Base-by-base conservation (phyloP, 1,139 yeast species). In the Pichia sp. region DNA sequence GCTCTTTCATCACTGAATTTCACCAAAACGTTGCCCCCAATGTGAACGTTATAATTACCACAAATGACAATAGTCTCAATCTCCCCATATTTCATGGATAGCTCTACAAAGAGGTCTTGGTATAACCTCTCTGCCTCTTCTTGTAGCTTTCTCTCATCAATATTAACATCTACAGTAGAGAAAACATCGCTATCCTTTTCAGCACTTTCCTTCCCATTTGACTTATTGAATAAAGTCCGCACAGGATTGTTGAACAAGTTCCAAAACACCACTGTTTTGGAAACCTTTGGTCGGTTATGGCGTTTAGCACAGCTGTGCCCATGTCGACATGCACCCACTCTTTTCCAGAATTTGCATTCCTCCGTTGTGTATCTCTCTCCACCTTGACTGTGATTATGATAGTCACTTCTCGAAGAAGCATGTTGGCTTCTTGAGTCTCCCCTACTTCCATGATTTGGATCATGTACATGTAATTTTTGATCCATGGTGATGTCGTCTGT, bases 281-380 rank as follows among this genome's bases (percentile, higher is more conserved):
- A 81, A 29, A 64, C 59, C n/a, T 66, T 59, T 1, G 96, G 96
- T 47, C 72, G 71, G 27, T 72, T 66, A 55, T 88, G 97, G 39
- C 69, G 70, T 49, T 93, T 67, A 11, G 91, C 79, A 54, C 97
- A 88, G 50, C 78, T 81, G 43, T 81, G 91, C 2, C 96, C 96
- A 56, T 88, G 96, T 41, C 96, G 69, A 55, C 97, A 88, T 0
- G 96, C 94, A 2, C 97, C 97, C 28, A 87, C 84, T 55, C 81
- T 84, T 45, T 72, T 68, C 59, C 80, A 88, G 57, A 88, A 88
- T 76, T 45, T 29, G 35, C 38, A 38, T 28, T 43, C 34, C 32
- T 48, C 32, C 9, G 34, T 5, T 17, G 13, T 30, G 12, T 14
- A 19, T 13, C 11, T 21, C 14, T 17, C 22, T 29, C 16, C 10